Evolutionary conservation across 1,284 basidiomycete genomes (phyloP).

Genomic region (Leccinum pachyderme): DNA sequence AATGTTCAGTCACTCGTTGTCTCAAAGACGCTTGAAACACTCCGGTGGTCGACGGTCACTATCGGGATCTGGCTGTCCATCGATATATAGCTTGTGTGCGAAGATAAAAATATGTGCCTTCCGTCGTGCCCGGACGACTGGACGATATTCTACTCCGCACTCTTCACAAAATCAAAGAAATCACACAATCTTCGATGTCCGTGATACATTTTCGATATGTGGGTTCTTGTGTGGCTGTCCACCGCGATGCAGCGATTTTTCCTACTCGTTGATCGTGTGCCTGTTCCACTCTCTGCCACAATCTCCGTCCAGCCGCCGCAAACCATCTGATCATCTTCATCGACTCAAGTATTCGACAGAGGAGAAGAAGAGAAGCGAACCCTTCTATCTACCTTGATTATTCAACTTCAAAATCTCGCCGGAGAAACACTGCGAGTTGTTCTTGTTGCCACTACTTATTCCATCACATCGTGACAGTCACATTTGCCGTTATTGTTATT

Average conservation of each 20-base stretch:
- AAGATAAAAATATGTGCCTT: neutral
- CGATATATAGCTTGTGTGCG: neutral
- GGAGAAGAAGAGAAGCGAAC: neutral
- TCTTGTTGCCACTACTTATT: neutral
- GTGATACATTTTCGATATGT: neutral
- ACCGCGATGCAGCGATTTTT: neutral
- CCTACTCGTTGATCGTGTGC: neutral
- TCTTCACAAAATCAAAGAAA: neutral
- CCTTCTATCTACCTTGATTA: neutral
- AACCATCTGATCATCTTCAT: neutral
- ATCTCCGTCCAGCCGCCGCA: neutral
- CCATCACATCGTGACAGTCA: neutral
- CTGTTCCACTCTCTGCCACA: neutral
- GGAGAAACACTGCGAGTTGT: neutral
- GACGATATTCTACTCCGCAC: neutral
- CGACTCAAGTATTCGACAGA: neutral
- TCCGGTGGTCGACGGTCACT: neutral
- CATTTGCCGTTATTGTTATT: neutral
- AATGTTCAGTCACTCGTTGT: neutral
- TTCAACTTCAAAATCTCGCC: neutral
- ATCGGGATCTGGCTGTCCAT: neutral
- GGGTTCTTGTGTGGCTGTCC: neutral
- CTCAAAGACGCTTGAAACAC: neutral
- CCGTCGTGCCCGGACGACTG: neutral
- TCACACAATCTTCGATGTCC: neutral